Conservation (phyloP, 2,329 filamentous ascomycete species). For the Pyricularia pennisetigena region DNA sequence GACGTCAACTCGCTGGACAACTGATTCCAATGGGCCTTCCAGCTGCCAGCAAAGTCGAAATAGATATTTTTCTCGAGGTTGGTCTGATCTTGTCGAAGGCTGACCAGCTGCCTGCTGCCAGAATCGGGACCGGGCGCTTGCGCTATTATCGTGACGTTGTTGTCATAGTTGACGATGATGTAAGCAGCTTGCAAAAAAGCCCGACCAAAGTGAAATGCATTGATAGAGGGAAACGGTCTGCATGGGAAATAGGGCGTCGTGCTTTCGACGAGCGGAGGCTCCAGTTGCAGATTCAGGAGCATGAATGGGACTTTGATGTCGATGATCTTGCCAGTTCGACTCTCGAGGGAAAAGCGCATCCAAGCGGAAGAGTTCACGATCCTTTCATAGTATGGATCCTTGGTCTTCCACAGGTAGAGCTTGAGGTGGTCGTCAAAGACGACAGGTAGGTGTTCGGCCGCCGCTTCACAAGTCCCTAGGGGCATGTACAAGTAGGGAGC, state of each 20-base stretch:
- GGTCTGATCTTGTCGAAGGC: not conserved
- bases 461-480: slow-evolving; percentile 24
- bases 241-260: slow-evolving; percentile 13
- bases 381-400: slow-evolving; percentile 19
- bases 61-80: not conserved
- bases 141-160: slow-evolving; percentile 10
- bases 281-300: slow-evolving; percentile 29
- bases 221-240: slow-evolving; percentile 3
- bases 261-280: slow-evolving; percentile 19
- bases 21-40: not conserved
- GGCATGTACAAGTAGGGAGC: slow-evolving; percentile 29
- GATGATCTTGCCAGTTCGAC: slow-evolving; percentile 20
- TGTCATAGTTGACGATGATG: slow-evolving; percentile 10
- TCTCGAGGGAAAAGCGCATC: slow-evolving; percentile 26
- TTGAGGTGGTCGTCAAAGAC: slow-evolving; percentile 21
- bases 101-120: not conserved
- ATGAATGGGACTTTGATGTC: slow-evolving; percentile 32
- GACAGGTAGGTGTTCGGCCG: slow-evolving; percentile 26
- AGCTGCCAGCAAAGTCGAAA: not conserved
- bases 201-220: slow-evolving; percentile 10
- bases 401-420: slow-evolving; percentile 29
- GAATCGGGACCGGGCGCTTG: slow-evolving; percentile 11
- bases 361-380: slow-evolving; percentile 30
- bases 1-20: not conserved
- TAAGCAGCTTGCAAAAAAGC: slow-evolving; percentile 14